Conservation (phyloP, 2,329 filamentous ascomycete species). For the Ascomycota sp. region DNA sequence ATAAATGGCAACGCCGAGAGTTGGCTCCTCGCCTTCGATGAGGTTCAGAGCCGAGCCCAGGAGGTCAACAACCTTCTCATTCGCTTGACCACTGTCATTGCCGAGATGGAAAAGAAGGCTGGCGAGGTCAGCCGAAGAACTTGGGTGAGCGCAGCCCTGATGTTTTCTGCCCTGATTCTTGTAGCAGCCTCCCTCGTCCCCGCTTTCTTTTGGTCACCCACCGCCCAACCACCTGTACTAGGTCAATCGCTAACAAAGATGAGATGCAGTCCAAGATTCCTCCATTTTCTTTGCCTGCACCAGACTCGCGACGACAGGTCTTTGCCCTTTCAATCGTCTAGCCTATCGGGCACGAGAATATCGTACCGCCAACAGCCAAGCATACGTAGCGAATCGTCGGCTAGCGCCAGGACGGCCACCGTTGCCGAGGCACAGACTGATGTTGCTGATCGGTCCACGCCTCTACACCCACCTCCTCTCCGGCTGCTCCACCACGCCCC, state of each 20-base stretch:
- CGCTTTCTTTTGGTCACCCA: background rate
- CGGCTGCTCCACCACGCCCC: slow-evolving; percentile 2
- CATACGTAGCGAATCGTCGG: slow-evolving; percentile 4
- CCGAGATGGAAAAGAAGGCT: slow-evolving; percentile 71
- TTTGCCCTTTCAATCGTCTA: slow-evolving; percentile 2
- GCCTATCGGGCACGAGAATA: slow-evolving; percentile 1
- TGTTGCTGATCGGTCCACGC: slow-evolving; percentile 5
- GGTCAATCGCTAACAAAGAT: no score
- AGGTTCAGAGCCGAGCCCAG: slow-evolving; percentile 52
- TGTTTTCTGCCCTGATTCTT: background rate
- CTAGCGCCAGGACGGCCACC: slow-evolving; percentile 2
- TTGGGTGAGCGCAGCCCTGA: slow-evolving; percentile 30
- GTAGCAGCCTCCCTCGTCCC: background rate
- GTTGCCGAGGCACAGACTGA: slow-evolving; percentile 4
- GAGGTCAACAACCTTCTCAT: slow-evolving; percentile 49
- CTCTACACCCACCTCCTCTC: slow-evolving; percentile 4
- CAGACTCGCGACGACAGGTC: background rate
- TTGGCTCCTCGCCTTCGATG: slow-evolving; percentile 65
- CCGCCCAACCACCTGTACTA: no score
- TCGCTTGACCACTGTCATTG: slow-evolving; percentile 55
- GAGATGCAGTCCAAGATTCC: slow-evolving; percentile 5
- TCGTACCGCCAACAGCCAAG: slow-evolving; percentile 2
- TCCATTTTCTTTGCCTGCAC: slow-evolving; percentile 5
- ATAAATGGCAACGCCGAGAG: slow-evolving; percentile 89
- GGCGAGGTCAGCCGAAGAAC: slow-evolving; percentile 64